Base-by-base conservation (phyloP, 306 rosid species). In the Castanospermum australe region DNA sequence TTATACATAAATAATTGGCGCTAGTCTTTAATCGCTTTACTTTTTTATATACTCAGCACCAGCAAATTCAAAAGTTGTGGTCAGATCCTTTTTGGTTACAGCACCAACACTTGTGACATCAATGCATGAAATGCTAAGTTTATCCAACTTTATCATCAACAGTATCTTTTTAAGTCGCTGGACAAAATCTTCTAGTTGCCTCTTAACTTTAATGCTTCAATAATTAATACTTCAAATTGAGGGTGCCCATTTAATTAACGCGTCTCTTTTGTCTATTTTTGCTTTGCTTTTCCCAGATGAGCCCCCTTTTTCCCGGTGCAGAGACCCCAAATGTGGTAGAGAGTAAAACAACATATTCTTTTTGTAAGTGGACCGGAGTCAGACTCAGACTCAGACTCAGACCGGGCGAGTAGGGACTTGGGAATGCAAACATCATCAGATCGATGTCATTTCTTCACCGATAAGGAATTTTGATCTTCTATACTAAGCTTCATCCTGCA, bases 101-200 rank as follows among this genome's bases (percentile, higher is more conserved):
- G 77, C 80, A 75, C 86, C 76, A 75, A 82, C 84, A 85, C 42
- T 75, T 35, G 65, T 52, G 89, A 82, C 80, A 75, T 82, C 79
- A 71, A 66, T 82, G 47, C 82, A 82, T 86, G 59, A 73, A 86
- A 82, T 78, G 82, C 73, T 63, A 79, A 86, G 84, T 85, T 83
- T 81, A 88, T 89, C 91, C 72, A 85, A 82, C 86, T 88, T 78
- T 85, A 78, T 85, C 86, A 63, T 75, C 78, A 73, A 71, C 78
- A 73, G 65, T 32, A 68, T 83, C 82, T 84, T 79, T 73, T 76
- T 33, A 56, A 68, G 57, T 41, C 30, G 77, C 50, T 67, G 77
- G 80, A 79, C 82, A 84, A 86, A 86, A 86, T 87, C 90, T 80
- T 83, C 79, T 80, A 39, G 79, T 80, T 85, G 87, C 89, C 91